These are phyloP conservation scores for Phtheirospermum japonicum DNA, from an alignment of 257 asterid species.

Conservation along the genomic window DNA sequence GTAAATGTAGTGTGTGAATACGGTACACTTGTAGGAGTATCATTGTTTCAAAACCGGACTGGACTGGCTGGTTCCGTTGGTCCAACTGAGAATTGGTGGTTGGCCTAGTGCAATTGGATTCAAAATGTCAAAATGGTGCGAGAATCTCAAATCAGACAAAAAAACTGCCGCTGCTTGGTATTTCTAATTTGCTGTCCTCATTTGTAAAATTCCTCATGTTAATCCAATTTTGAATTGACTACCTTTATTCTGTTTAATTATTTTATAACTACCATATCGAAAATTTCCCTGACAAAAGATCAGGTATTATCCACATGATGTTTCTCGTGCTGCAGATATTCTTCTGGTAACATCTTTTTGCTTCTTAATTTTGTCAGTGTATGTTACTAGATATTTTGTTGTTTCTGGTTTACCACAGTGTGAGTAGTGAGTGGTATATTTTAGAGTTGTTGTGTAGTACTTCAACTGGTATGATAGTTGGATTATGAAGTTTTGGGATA, in stretches of 20 bases:
- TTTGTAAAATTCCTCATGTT: neutral
- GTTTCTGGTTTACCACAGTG: neutral
- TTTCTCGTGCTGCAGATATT: conserved; percentile 80
- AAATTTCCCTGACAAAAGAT: conserved; percentile 39
- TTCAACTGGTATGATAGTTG: neutral
- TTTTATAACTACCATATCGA: conserved; percentile 15
- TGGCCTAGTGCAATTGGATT: neutral
- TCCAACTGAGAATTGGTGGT: neutral
- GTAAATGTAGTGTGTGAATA: neutral
- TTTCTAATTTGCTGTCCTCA: neutral
- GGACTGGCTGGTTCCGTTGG: neutral
- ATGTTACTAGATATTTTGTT: conserved; percentile 19
- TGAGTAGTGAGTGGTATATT: neutral
- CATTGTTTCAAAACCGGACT: neutral
- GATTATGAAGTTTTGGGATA: neutral
- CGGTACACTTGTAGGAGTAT: neutral
- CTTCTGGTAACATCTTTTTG: conserved; percentile 59
- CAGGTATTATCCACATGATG: conserved; percentile 92
- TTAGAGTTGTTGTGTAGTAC: neutral
- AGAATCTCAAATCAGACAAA: neutral
- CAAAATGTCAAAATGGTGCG: neutral
- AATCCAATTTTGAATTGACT: neutral
- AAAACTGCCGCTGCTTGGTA: neutral
- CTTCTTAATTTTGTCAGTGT: conserved; percentile 14
- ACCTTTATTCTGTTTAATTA: conserved; percentile 3